These are phyloP conservation scores for Pholiota molesta DNA, from an alignment of 768 basidiomycete species.

Conservation along the genomic window DNA sequence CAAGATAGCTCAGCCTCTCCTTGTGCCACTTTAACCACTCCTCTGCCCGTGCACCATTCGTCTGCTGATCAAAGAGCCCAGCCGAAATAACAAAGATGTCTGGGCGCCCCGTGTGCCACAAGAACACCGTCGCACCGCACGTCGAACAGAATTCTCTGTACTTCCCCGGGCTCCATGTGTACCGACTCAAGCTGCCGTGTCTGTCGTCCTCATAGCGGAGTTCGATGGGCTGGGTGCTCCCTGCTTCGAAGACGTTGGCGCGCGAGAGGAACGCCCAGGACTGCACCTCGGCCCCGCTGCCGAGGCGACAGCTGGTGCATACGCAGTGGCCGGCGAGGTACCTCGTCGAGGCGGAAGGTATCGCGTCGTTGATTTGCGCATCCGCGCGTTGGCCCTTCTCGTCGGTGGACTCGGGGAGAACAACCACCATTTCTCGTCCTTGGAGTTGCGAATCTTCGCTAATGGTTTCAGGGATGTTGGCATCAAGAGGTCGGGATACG, in stretches of 20 bases:
- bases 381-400: neutral
- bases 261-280: slow-evolving; percentile 22
- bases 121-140: slow-evolving; percentile 35
- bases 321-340: slow-evolving; percentile 25
- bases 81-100: slow-evolving; percentile 15
- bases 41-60: neutral
- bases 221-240: neutral
- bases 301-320: slow-evolving; percentile 23
- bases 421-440: slow-evolving; percentile 31
- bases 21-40: neutral
- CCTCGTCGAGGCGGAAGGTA: slow-evolving; percentile 11
- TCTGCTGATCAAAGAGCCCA: neutral
- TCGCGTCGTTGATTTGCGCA: neutral
- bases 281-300: slow-evolving; percentile 22
- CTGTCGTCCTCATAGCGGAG: neutral
- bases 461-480: slow-evolving; percentile 14
- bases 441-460: slow-evolving; percentile 12
- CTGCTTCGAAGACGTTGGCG: slow-evolving; percentile 20
- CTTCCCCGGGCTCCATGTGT: slow-evolving; percentile 24
- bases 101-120: slow-evolving; percentile 27
- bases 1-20: neutral
- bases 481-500: slow-evolving; percentile 27
- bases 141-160: slow-evolving; percentile 32
- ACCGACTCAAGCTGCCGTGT: slow-evolving; percentile 27
- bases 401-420: neutral